A percentile compares a stretch with the other conserved stretches of the same genome.
These are phyloP conservation scores for Pichia sp. DNA, from an alignment of 1,139 yeast species.

Conservation along the genomic window DNA sequence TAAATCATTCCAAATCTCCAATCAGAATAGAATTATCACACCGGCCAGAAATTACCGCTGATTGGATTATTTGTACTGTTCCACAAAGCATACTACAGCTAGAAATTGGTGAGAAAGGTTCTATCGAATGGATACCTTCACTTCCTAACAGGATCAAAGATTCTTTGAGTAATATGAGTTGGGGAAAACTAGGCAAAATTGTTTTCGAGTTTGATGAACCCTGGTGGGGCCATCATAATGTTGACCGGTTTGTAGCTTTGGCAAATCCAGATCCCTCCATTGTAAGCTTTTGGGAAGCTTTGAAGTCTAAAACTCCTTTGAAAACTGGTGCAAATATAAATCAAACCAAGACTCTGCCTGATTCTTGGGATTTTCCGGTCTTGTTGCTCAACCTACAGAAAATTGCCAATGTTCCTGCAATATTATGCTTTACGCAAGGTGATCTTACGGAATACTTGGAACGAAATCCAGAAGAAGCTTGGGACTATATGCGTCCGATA, in stretches of 20 bases:
- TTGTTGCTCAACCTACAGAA: constrained; percentile 44
- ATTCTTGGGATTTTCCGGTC: constrained; percentile 49
- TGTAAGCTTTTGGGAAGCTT: constrained; percentile 6
- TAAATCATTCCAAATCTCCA: constrained; percentile 31
- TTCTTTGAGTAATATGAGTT: constrained; percentile 50
- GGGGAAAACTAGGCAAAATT: constrained; percentile 75
- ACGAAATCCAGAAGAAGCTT: constrained; percentile 37
- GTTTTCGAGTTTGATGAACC: constrained; percentile 61
- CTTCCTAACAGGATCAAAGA: constrained; percentile 46
- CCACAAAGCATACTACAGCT: constrained; percentile 66
- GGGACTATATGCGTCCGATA: constrained; percentile 43
- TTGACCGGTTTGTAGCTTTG: constrained; percentile 50
- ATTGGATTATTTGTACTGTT: constrained; percentile 63
- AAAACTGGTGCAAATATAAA: background rate
- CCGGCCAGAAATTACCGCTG: constrained; percentile 36
- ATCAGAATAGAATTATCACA: constrained; percentile 28
- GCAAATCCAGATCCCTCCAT: constrained; percentile 33
- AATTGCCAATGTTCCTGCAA: constrained; percentile 41
- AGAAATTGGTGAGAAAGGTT: constrained; percentile 32
- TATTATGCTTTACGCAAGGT: constrained; percentile 63
- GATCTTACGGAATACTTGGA: constrained; percentile 58
- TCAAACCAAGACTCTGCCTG: constrained; percentile 22
- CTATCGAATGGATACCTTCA: constrained; percentile 56
- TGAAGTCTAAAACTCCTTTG: background rate
- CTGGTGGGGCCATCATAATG: constrained; percentile 54